phyloP scores from a whole-genome alignment of 2,329 filamentous ascomycete species.

The Metarhizium rileyi region DNA sequence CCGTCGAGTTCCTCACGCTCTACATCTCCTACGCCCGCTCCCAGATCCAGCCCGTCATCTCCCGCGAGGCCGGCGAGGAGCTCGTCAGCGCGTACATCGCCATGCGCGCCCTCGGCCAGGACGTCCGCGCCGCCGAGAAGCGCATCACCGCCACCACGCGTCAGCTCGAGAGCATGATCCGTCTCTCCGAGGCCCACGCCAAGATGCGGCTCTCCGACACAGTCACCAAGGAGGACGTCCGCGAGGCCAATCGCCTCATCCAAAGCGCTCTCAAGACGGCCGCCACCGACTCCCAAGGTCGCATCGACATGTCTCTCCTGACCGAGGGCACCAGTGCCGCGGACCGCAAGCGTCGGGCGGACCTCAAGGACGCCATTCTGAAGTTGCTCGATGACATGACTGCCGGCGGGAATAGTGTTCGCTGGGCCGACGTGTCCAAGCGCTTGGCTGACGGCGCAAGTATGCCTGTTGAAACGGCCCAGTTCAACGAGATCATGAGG shows the following conservation, averaged over 20 bases:
- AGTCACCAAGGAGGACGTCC: slow-evolving; percentile 74
- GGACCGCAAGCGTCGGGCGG: slow-evolving; percentile 74
- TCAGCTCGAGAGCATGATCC: slow-evolving; percentile 97
- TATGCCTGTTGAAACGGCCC: slow-evolving; percentile 61
- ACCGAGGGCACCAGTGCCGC: slow-evolving; percentile 87
- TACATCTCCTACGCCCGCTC: slow-evolving; percentile 96
- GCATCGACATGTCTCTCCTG: slow-evolving; percentile 93
- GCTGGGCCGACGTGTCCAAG: slow-evolving; percentile 70
- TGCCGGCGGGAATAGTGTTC: slow-evolving; percentile 54
- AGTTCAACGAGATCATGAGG: slow-evolving; percentile 76
- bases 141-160: slow-evolving; percentile 96
- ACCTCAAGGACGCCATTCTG: slow-evolving; percentile 73
- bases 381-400: slow-evolving; percentile 73
- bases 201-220: slow-evolving; percentile 81
- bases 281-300: slow-evolving; percentile 84
- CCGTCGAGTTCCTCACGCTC: slow-evolving; percentile 87
- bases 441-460: slow-evolving; percentile 62
- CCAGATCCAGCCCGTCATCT: slow-evolving; percentile 74
- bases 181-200: slow-evolving; percentile 88
- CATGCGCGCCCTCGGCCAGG: slow-evolving; percentile 88
- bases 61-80: slow-evolving; percentile 68
- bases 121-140: slow-evolving; percentile 79
- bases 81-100: slow-evolving; percentile 82
- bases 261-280: slow-evolving; percentile 91
- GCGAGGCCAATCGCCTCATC: slow-evolving; percentile 86